Base-by-base conservation (phyloP, 192 early-diverging fungal species). In the Dispira simplex region DNA sequence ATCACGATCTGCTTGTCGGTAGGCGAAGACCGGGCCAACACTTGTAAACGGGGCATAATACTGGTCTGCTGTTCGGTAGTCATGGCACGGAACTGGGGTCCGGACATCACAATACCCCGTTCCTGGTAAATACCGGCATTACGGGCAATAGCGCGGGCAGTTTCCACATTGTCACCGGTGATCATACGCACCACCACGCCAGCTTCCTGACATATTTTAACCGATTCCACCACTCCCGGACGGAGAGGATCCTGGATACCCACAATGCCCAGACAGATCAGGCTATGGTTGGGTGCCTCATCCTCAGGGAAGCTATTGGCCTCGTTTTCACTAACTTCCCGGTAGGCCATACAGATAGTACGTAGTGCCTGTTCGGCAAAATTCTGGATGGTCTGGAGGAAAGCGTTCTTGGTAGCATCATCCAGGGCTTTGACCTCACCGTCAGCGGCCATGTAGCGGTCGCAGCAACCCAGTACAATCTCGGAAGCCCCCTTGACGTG, bases 171-270 rank as follows among this genome's bases (percentile, higher is more conserved):
- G 78, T 96, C 83, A 62, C 84, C 82, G 14, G 83, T 88, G 64
- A 93, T 91, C 91, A 96, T 96, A 44, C 91, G 83, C 26, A 96
- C 89, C 63, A 81, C 77, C 26, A 96, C 88, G 65, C 93, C 91
- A 46, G 91, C 91, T 59, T 74, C 75, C 63, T 83, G 79, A 70
- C 92, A 96, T 45, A 70, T 68, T 20, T 75, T 70, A 20, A 96
- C 90, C 58, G 89, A 83, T 70, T 87, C 79, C n/a, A 79, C 75
- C 10, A 91, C 90, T 52, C 81, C 87, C 11, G 84, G 81, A 47
- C 93, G 81, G 11, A 93, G 79, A 43, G 90, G 93, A 75, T 95
- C 93, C 73, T 86, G 75, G 65, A 96, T 94, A 56, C 91, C 91
- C 46, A 92, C 79, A 16, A 96, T 73, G 44, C 85, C 87, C 26